Percentiles rank a stretch among this genome's conserved stretches.
phyloP scores from a whole-genome alignment of 202 grass and related monocot species.

The Setaria viridis region DNA sequence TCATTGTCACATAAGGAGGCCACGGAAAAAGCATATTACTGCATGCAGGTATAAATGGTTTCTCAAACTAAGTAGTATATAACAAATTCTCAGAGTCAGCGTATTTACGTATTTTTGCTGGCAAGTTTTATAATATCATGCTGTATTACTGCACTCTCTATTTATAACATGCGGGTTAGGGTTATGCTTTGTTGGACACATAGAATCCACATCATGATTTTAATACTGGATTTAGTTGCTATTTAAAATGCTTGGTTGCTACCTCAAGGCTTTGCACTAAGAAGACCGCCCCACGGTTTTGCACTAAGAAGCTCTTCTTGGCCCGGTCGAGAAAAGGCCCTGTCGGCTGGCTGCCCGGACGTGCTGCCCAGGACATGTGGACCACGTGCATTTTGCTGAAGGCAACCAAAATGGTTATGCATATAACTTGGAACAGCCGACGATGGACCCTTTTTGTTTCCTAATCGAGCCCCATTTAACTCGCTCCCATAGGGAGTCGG shows the following conservation, averaged over 20 bases:
- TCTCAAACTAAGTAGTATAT: conserved; percentile 20
- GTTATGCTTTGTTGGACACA: not conserved
- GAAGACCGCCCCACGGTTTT: too few species aligned
- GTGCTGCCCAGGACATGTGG: too few species aligned
- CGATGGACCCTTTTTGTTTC: too few species aligned
- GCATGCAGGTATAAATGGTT: conserved; percentile 72
- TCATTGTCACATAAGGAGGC: conserved; percentile 56
- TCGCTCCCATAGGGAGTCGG: too few species aligned
- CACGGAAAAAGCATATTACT: conserved; percentile 65
- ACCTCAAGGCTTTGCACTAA: not conserved
- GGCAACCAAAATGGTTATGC: too few species aligned
- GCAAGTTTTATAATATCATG: not conserved
- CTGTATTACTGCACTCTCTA: not conserved
- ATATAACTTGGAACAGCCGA: too few species aligned
- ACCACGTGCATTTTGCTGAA: too few species aligned
- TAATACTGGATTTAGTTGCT: not conserved
- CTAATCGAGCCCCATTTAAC: too few species aligned
- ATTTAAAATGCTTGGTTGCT: not conserved
- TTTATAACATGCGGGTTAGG: not conserved
- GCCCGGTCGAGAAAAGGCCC: too few species aligned
- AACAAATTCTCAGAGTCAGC: not conserved
- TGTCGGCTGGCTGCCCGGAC: too few species aligned
- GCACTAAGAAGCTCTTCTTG: too few species aligned
- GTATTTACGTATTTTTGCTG: not conserved
- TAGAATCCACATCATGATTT: conserved; percentile 1